Evolutionary conservation across 2,329 filamentous ascomycete genomes (phyloP), one percentile per base, ranked within the genome.

Genomic region (Colletotrichum graminicola): DNA sequence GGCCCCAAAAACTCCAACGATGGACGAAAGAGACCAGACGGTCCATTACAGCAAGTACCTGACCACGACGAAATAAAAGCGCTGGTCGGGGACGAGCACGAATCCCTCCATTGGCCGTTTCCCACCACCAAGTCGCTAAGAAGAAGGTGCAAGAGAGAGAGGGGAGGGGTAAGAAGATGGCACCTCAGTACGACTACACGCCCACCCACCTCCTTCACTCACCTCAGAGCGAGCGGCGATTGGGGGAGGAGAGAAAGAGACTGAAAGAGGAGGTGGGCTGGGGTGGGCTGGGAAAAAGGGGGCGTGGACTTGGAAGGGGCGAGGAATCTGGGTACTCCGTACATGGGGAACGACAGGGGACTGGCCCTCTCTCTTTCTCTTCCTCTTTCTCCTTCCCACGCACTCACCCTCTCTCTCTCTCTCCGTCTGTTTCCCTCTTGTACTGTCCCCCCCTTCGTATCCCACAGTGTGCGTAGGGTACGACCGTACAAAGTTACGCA

Each of bases 21-120:
- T 73, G 69, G 62, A 43, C 65, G 55, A 71, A 63, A 63, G 65
- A 60, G 57, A 59, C 65, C 65, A 71, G 69, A 68, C 65, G 66
- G 69, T 54, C 65, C 54, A 68, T 64, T 64, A 45, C 65, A 54
- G 43, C 45, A 68, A 59, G 65, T 60, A 47, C 45, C 21, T 47
- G 26, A 52, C 52, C 59, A 64, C 54, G 64, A 68, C 39, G 59
- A 64, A 55, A 64, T 39, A 68, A 54, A 71, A 64, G 65, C 59
- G 69, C 59, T 63, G 69, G 69, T 68, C 65, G 65, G 69, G 65
- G 69, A 71, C 69, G 69, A 71, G 69, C 18, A 57, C 47, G 21
- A 29, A 47, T 34, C 54, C 64, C 62, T 47, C 26, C 54, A 72
- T 72, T 72, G 70, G 70, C 61, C 45, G 36, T 39, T 61, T 69